Percentiles rank a stretch among this genome's conserved stretches.
These are phyloP conservation scores for Melaleuca alternifolia DNA, from an alignment of 345 rosid species.

Conservation along the genomic window DNA sequence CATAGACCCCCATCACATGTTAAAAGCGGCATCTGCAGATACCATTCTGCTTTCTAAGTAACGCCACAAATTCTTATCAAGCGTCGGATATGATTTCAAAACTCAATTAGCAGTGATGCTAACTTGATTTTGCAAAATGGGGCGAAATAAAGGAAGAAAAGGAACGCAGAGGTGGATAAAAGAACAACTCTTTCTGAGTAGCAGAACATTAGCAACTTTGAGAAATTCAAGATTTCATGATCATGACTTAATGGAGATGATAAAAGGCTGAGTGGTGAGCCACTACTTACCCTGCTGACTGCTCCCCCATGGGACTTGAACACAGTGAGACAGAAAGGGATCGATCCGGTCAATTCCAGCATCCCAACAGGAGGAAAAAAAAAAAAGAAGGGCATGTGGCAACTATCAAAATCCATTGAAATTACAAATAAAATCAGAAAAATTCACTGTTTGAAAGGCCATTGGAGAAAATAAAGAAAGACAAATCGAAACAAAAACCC, in stretches of 20 bases:
- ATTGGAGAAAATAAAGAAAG: not conserved
- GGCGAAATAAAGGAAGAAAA: not conserved
- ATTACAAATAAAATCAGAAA: not conserved
- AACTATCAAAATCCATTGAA: not conserved
- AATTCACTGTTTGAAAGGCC: not conserved
- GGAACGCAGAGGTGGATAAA: not conserved
- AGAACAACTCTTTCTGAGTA: not conserved
- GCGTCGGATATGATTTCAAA: not conserved
- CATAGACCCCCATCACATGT: not conserved
- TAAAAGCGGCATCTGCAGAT: not conserved
- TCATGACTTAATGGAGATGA: not conserved
- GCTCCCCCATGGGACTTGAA: not conserved
- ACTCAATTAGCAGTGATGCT: not conserved
- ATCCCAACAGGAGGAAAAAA: no score
- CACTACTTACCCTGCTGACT: not conserved
- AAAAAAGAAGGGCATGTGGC: not conserved
- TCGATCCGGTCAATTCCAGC: not conserved
- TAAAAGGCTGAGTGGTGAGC: not conserved
- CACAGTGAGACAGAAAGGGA: not conserved
- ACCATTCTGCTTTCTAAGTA: not conserved
- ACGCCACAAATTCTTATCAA: not conserved
- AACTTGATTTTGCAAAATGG: not conserved
- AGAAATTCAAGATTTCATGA: not conserved
- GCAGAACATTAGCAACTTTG: not conserved
- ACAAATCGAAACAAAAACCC: not conserved